A percentile compares a stretch with the other conserved stretches of the same genome.
Conservation (phyloP, 306 rosid species). For the Malus sieversii region DNA sequence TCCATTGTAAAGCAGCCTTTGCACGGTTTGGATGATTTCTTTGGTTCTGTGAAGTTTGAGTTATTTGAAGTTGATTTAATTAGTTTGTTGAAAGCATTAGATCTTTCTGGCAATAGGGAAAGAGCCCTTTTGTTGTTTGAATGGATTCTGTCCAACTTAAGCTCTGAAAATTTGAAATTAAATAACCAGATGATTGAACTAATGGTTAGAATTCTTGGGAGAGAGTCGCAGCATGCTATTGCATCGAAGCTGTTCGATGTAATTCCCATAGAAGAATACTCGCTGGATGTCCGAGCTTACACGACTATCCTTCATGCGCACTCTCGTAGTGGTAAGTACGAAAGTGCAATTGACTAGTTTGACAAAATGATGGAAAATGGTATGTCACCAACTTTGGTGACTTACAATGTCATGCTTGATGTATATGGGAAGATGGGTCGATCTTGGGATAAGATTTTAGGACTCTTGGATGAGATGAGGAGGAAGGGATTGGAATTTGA, state of each 20-base stretch:
- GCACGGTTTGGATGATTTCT: constrained; percentile 40
- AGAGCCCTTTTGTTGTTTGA: constrained; percentile 70
- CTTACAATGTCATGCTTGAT: constrained; percentile 92
- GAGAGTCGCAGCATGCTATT: constrained; percentile 77
- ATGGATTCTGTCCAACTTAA: constrained; percentile 50
- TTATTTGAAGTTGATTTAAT: constrained; percentile 60
- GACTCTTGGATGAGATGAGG: constrained; percentile 74
- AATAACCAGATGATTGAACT: constrained; percentile 63
- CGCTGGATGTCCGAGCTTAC: constrained; percentile 67
- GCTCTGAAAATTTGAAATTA: constrained; percentile 40
- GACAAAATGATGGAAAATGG: constrained; percentile 65
- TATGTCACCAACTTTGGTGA: constrained; percentile 74
- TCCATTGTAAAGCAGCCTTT: constrained; percentile 54
- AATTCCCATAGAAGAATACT: constrained; percentile 69
- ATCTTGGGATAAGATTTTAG: constrained; percentile 68
- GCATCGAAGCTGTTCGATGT: constrained; percentile 71
- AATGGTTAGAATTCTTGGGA: constrained; percentile 71
- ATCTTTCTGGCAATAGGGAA: constrained; percentile 71
- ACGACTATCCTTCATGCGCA: constrained; percentile 71
- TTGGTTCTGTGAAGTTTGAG: constrained; percentile 49
- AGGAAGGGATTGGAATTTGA: constrained; percentile 60
- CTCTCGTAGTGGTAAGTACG: constrained; percentile 72
- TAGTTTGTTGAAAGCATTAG: constrained; percentile 69
- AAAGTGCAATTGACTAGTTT: constrained; percentile 58
- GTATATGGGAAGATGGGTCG: constrained; percentile 97